Evolutionary conservation across 441 rosid genomes (phyloP).

Genomic region (Rhodomyrtus psidioides): DNA sequence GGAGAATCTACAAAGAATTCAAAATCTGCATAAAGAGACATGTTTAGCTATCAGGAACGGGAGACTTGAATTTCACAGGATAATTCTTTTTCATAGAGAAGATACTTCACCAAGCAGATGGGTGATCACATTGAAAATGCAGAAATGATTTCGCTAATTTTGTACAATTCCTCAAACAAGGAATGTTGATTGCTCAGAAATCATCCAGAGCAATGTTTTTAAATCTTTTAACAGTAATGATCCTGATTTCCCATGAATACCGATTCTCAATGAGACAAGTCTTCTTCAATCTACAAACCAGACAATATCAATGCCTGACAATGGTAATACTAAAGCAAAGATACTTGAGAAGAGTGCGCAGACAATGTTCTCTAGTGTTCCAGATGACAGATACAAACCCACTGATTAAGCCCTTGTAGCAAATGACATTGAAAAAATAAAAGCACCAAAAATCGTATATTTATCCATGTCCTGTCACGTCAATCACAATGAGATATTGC

Average conservation of each 20-base stretch:
- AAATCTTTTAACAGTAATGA: neutral
- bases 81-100: neutral
- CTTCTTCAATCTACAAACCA: neutral
- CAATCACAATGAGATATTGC: neutral
- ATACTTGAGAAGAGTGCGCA: neutral
- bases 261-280: neutral
- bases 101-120: neutral
- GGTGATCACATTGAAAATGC: neutral
- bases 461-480: neutral
- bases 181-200: neutral
- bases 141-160: neutral
- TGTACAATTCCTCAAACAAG: neutral
- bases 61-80: neutral
- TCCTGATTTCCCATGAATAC: neutral
- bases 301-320: neutral
- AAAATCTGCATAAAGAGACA: neutral
- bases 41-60: neutral
- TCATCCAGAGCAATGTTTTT: neutral
- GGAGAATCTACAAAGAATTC: neutral
- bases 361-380: neutral
- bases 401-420: neutral
- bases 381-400: neutral
- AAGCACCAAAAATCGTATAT: neutral
- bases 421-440: neutral
- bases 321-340: neutral